phyloP scores from a whole-genome alignment of 2,329 filamentous ascomycete species.

The Colletotrichum paranaense region DNA sequence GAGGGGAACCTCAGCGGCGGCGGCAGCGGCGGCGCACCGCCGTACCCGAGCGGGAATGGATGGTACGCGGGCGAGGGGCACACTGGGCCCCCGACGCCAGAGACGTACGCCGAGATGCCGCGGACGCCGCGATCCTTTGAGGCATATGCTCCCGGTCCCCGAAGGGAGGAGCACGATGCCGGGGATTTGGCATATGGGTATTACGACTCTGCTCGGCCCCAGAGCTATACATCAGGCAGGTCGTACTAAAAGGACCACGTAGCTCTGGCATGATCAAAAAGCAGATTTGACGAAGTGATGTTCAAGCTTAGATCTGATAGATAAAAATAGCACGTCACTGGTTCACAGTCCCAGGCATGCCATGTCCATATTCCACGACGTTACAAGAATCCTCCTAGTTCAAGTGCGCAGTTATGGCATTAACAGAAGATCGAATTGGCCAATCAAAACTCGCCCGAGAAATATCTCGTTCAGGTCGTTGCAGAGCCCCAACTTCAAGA shows the following conservation, averaged over 20 bases:
- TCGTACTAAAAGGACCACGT: constrained; percentile 11
- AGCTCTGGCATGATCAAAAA: neutral
- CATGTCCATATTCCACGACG: neutral
- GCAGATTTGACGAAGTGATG: neutral
- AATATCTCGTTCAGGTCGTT: no score
- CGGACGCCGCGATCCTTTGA: constrained; percentile 13
- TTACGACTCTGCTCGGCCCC: constrained; percentile 16
- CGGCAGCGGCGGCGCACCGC: neutral
- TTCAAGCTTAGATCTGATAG: neutral
- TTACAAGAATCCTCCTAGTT: neutral
- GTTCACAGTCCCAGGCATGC: neutral
- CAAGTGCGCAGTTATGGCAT: neutral
- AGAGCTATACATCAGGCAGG: constrained; percentile 27
- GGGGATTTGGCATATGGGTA: constrained; percentile 4
- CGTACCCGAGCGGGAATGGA: constrained; percentile 5
- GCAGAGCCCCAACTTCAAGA: no score
- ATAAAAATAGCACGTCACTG: neutral
- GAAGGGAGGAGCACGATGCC: constrained; percentile 9
- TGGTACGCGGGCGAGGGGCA: constrained; percentile 25
- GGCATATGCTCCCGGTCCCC: constrained; percentile 20
- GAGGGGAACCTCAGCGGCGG: constrained; percentile 14
- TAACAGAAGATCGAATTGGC: no score
- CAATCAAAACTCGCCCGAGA: neutral
- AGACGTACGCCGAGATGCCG: constrained; percentile 22
- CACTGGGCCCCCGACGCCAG: neutral